A percentile compares a stretch with the other conserved stretches of the same genome.
These are phyloP conservation scores for Rubia balearica DNA, from an alignment of 305 asterid genomes.

Conservation along the genomic window DNA sequence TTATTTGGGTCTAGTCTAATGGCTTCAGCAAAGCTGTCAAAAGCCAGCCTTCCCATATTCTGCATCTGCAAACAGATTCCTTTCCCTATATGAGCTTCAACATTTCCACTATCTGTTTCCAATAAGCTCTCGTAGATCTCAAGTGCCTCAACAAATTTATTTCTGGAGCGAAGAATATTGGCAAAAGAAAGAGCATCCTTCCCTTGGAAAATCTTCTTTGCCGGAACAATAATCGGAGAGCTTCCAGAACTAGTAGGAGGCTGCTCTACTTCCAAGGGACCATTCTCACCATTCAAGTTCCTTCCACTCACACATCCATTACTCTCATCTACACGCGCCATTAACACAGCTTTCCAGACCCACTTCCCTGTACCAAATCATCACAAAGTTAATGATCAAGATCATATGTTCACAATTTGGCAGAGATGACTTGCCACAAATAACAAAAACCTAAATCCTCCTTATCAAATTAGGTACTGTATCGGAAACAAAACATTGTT, in stretches of 20 bases:
- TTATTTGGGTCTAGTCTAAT: slow-evolving; percentile 72
- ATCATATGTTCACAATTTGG: not conserved
- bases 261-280: slow-evolving; percentile 35
- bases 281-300: slow-evolving; percentile 35
- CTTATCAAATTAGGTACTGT: not conserved
- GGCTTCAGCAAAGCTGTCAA: slow-evolving; percentile 86
- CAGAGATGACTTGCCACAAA: not conserved
- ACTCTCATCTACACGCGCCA: slow-evolving; percentile 55
- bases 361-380: slow-evolving; percentile 29
- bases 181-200: slow-evolving; percentile 81
- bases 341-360: slow-evolving; percentile 24
- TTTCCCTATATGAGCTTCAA: slow-evolving; percentile 88
- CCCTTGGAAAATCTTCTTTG: slow-evolving; percentile 49
- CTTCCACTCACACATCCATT: slow-evolving; percentile 38
- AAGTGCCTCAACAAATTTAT: slow-evolving; percentile 82
- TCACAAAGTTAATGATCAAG: slow-evolving; percentile 15
- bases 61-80: slow-evolving; percentile 97
- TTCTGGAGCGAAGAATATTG: slow-evolving; percentile 84
- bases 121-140: slow-evolving; percentile 62
- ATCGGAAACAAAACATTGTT: not conserved
- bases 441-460: not conserved
- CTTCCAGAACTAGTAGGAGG: slow-evolving; percentile 39
- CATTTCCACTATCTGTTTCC: slow-evolving; percentile 61
- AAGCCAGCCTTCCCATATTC: slow-evolving; percentile 73
- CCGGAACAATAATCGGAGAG: slow-evolving; percentile 30